Conservation (phyloP, 176 grass and related monocot genomes). For the Saccharum spontaneum region DNA sequence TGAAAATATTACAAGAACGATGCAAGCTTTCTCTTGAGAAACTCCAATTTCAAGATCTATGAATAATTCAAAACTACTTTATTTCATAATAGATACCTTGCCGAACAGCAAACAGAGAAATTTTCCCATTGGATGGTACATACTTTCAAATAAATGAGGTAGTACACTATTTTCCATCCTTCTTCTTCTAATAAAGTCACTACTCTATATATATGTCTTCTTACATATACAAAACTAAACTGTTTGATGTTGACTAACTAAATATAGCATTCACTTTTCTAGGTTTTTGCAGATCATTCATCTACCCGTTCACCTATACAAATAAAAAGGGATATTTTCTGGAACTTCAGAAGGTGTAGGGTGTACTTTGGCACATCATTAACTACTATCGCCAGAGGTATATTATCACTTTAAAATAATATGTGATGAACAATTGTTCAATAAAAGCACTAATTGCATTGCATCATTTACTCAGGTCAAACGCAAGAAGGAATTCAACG, state of each 20-base stretch:
- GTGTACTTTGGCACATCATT: not conserved
- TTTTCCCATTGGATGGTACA: not conserved
- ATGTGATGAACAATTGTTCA: not conserved
- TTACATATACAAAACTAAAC: not conserved
- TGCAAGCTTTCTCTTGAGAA: not conserved
- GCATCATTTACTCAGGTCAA: not conserved
- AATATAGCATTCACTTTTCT: not conserved
- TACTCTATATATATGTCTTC: not conserved
- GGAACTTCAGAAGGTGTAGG: not conserved
- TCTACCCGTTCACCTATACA: not conserved
- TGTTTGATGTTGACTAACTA: not conserved
- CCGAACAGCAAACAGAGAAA: not conserved
- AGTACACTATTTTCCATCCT: not conserved
- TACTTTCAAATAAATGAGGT: constrained; percentile 7
- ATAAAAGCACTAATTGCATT: not conserved
- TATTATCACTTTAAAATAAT: not conserved
- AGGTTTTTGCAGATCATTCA: constrained; percentile 7
- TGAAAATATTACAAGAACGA: not conserved
- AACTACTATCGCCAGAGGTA: not conserved
- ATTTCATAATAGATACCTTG: constrained; percentile 6
- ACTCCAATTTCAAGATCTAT: not conserved
- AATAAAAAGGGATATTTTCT: not conserved
- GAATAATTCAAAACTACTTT: not conserved
- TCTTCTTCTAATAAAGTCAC: not conserved
- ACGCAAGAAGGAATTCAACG: not conserved